Base-by-base conservation (phyloP, 257 asterid species). In the Nicotiana tabacum region DNA sequence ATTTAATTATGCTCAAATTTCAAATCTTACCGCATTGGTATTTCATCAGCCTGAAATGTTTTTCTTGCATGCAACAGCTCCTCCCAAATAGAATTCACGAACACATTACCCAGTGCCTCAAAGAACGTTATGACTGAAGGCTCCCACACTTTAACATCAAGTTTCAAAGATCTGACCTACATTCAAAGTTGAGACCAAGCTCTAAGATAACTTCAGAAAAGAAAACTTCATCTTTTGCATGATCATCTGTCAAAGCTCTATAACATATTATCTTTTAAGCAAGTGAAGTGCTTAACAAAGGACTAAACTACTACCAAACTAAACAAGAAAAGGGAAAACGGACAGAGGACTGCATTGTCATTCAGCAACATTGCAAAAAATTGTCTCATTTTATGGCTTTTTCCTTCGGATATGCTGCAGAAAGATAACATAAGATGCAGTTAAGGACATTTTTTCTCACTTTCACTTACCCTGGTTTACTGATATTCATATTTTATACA, bases 111-210 rank as follows among this genome's bases (percentile, higher is more conserved):
- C 86, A 94, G 84, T 58, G 98, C 92, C 86, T 93, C 94, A 88
- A 94, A 94, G 88, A 94, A 80, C 18, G 86, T 78, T 84, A 94
- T 90, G 87, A 93, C 91, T 62, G 97, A 91, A 86, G 95, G 93
- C 86, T 90, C 98, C 98, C 98, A 94, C 76, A 90, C 97, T 90
- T 91, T 93, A 83, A 94, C 98, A 85, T 94, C 97, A 66, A 94
- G 97, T 56, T 90, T 89, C 83, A 94, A 89, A 60, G 98, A 94
- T 88, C 98, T 91, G 67, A 94, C 97, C 98, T 94, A 89, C 88
- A 88, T 57, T 68, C 35, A n/a, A 79, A 87, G 68, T 68, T 39
- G 72, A 70, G 58, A 32, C 48, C 69, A 68, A 18, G 51, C 57
- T 39, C 65, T 35, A 69, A 57, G 85, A 82, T 88, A 30, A 84